Base-by-base conservation (phyloP, 345 rosid species). In the Fremontodendron californicum region DNA sequence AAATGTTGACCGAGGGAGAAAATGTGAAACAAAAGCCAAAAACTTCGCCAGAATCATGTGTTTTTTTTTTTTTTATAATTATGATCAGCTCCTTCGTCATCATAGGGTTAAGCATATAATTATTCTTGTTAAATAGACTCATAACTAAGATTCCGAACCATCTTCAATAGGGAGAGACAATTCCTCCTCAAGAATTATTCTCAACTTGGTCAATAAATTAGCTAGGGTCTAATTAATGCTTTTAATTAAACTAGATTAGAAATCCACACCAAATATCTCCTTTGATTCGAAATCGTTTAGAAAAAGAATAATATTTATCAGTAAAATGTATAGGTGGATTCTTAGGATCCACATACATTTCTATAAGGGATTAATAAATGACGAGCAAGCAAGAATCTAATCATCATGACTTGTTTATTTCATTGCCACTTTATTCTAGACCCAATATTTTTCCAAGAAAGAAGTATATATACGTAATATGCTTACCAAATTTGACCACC, bases 11-110 rank as follows among this genome's bases (percentile, higher is more conserved):
- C 63, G 25, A 60, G 66, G 35, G 25, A 19, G 69, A 77, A 40
- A 65, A 75, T 35, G 67, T 76, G 82, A 65, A 78, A 79, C 86
- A 84, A 89, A 89, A 87, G 88, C 89, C 90, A 82, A 71, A 78
- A 87, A 54, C 81, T 73, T 69, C 79, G 87, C 86, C n/a, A 79
- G 85, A 85, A 89, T 80, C 86, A 75, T 82, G 84, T 73, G 87
- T 75, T 81, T 58, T 29, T 55, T 75, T 81, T n/a, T n/a, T n/a
- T n/a, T n/a, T n/a, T n/a, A n/a, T n/a, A 60, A 13, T 57, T 39
- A 46, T 71, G 72, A 31, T 78, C 75, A 82, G n/a, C 80, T 45
- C 78, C 49, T 82, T 42, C 74, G 76, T 73, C 83, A 77, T 67
- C 64, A 27, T 60, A 60, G 33, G 40, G 33, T 60, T 61, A 75